A percentile compares a stretch with the other conserved stretches of the same genome.
Evolutionary conservation across 768 basidiomycete genomes (phyloP).

Genomic region (Candolleomyces efflorescens): DNA sequence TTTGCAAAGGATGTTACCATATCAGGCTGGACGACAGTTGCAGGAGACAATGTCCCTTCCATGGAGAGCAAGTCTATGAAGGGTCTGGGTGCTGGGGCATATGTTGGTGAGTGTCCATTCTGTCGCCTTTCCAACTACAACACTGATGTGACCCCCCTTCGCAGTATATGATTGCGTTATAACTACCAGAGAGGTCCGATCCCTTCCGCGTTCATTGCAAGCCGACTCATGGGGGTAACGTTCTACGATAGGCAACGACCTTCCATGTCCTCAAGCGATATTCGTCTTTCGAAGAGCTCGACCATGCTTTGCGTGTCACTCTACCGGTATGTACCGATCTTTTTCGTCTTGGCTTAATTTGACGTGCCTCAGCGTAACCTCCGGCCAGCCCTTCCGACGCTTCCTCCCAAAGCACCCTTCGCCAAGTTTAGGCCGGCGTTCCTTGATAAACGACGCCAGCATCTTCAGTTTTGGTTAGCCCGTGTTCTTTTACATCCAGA

Average conservation of each 20-base stretch:
- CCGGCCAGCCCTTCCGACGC: constrained; percentile 45
- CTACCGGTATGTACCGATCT: constrained; percentile 35
- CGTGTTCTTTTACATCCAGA: constrained; percentile 66
- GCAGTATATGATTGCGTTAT: constrained; percentile 70
- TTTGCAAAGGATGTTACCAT: constrained; percentile 68
- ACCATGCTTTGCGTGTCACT: constrained; percentile 40
- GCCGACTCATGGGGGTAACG: constrained; percentile 2
- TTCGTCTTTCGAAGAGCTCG: constrained; percentile 57
- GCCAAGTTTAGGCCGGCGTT: constrained; percentile 65
- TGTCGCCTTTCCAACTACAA: not conserved
- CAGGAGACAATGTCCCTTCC: constrained; percentile 28
- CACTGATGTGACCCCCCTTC: not conserved
- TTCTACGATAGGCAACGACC: constrained; percentile 43
- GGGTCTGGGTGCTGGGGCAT: constrained; percentile 45
- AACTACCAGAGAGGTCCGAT: constrained; percentile 50
- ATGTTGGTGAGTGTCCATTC: constrained; percentile 45
- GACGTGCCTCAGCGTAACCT: constrained; percentile 33
- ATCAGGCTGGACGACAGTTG: constrained; percentile 69
- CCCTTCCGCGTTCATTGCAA: not conserved
- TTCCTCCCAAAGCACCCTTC: constrained; percentile 68
- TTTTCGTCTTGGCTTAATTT: constrained; percentile 2
- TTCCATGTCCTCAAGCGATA: constrained; percentile 69
- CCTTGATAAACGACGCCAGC: constrained; percentile 56
- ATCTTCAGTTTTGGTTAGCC: constrained; percentile 64
- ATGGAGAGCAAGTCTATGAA: constrained; percentile 9